Base-by-base conservation (phyloP, 768 basidiomycete species). In the Auriscalpium orientale region DNA sequence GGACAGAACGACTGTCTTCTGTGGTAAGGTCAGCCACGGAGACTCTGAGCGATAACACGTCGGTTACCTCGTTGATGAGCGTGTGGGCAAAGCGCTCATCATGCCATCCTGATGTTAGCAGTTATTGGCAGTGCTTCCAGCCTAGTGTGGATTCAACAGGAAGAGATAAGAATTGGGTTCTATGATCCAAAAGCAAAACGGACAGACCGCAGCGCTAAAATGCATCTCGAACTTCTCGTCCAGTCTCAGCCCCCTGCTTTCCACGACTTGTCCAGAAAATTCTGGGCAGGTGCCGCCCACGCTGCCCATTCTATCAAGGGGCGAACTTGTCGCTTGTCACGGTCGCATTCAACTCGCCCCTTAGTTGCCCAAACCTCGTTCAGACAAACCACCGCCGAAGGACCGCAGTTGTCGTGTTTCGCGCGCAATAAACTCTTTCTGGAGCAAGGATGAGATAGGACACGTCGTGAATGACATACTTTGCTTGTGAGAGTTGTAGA, bases 171-270 rank as follows among this genome's bases (percentile, higher is more conserved):
- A 48, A 56, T 18, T 8, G 15, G 2, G 5, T 43, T 22, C 37
- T 46, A 58, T 52, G 50, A 58, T 60, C 40, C 37, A 36, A 47
- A 49, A 65, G 50, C 47, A 15, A 43, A 28, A 21, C 13, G 40
- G 21, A 74, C 84, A 66, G 68, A 92, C 90, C 62, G 95, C 82
- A 56, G 87, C 80, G 40, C 81, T 72, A 64, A 92, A 80, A 71
- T 95, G 76, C 91, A 98, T 89, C 52, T 86, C 84, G 65, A 95
- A 95, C 71, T 95, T 98, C 72, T 95, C 94, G 59, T 97, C 88
- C 65, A 83, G 79, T 66, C 77, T 82, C 66, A 88, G 68, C 63
- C 85, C 84, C 84, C 85, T 51, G 78, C 75, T 64, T 83, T 86
- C 86, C 87, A 92, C 38, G 73, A 68, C 38, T 73, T 70, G 66